Evolutionary conservation across 1,284 basidiomycete genomes (phyloP), one percentile per base, ranked within the genome.

Genomic region (Tremellales sp.): DNA sequence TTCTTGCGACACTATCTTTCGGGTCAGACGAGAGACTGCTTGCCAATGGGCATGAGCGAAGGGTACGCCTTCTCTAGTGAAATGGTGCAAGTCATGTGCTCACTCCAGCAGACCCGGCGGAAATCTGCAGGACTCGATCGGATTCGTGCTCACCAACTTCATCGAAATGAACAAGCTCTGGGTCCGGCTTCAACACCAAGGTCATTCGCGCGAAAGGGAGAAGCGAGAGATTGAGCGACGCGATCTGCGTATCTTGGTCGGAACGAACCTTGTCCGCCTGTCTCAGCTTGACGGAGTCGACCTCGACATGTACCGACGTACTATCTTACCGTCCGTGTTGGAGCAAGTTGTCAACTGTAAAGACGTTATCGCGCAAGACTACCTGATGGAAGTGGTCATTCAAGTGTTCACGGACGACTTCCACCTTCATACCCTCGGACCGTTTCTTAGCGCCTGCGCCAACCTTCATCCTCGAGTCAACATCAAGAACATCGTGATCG

Each of bases 101-200:
- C 17, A 22, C 7, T 22, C 5, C n/a, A n/a, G 5, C 39, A 94
- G 91, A 17, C 87, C 89, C 15, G 72, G 77, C 39, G 92, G 92
- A 42, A 89, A 90, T 67, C 79, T 97, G 2, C 84, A 91, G 74
- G 92, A 97, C 73, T 94, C 90, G 1, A 92, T 89, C 57, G 83
- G 82, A 2, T 97, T 96, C 68, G 90, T 96, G 23, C 81, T 97
- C 52, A 94, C 91, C 56, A 96, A 97, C 75, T 96, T 96, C 65
- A 90, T 97, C 69, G 92, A 97, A 70, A 97, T 96, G 92, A 97
- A 96, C 81, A 97, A 96, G 73, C 84, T 97, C 24, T 97, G 92
- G 92, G 93, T 97, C 1, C 84, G 92, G 39, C 79, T 97, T 21
- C 93, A 97, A 72, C 92, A 97, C 65, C 88, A 93, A 68, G 93